Evolutionary conservation across 768 basidiomycete species (phyloP).

Genomic region (Leccinum subgranulosum): DNA sequence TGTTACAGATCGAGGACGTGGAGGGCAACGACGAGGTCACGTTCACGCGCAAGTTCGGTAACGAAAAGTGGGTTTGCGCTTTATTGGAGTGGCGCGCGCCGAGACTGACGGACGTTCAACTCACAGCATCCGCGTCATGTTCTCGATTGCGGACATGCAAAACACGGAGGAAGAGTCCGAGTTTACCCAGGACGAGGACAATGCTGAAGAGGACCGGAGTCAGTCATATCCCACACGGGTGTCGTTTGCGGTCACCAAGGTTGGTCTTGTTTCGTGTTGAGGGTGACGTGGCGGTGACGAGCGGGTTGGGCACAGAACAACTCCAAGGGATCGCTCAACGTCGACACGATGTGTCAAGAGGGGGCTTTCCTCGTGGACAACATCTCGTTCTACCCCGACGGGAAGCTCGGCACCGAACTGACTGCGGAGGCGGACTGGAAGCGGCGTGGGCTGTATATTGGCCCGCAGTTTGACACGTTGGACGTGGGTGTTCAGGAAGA

Average conservation of each 20-base stretch:
- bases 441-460: conserved; percentile 87
- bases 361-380: conserved; percentile 86
- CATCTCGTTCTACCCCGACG: conserved; percentile 79
- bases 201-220: conserved; percentile 27
- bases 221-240: conserved; percentile 70
- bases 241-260: conserved; percentile 85
- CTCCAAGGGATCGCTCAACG: conserved; percentile 63
- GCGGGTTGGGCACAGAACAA: conserved; percentile 35
- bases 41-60: conserved; percentile 81
- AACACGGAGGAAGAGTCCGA: conserved; percentile 20
- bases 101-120: neutral
- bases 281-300: neutral
- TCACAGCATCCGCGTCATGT: conserved; percentile 56
- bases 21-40: conserved; percentile 78
- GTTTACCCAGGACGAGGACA: conserved; percentile 32
- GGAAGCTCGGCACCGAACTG: conserved; percentile 66
- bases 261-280: conserved; percentile 17
- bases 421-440: conserved; percentile 94
- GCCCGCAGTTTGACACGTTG: conserved; percentile 91
- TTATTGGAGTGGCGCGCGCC: too few species aligned
- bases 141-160: conserved; percentile 2
- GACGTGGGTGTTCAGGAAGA: conserved; percentile 86
- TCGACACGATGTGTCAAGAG: conserved; percentile 78
- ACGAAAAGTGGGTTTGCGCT: conserved; percentile 68
- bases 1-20: conserved; percentile 61